Base-by-base conservation (phyloP, 2,329 filamentous ascomycete genomes). In the Thelonectria rubi region DNA sequence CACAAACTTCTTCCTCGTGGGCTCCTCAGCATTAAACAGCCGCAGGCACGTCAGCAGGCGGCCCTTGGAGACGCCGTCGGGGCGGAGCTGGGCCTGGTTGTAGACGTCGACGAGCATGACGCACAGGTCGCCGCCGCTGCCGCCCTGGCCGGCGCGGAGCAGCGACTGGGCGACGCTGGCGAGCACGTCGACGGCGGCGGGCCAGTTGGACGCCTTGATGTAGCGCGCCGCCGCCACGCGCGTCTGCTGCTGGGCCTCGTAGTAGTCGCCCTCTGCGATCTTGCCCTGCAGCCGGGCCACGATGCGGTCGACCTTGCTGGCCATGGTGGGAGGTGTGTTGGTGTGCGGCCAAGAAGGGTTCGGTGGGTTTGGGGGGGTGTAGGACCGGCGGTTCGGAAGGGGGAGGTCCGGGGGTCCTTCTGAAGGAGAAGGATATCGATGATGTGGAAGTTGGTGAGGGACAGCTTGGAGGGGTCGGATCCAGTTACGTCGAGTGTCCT, bases 231-330 rank as follows among this genome's bases (percentile, higher is more conserved):
- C 94, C 69, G 97, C 94, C 56, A 97, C 94, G 65, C 95, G 93
- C 68, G 97, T 92, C 82, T 99, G 95, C 79, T 99, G 95, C 80
- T 98, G 94, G 60, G 95, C 95, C 85, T 99, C 95, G 82, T 99
- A 99, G 84, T 88, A 97, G 76, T 95, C 90, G 73, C 94, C 94
- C 78, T 96, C 93, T 69, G 88, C 84, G 78, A 97, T 97, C 78
- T 93, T 94, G 78, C 91, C 84, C 80, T 94, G 91, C 76, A 97
- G 89, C 24, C 86, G 83, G 59, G 82, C 75, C 69, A 88, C 86
- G 76, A 88, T 88, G 47, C 76, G 75, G 45, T 79, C 76, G 68
- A 78, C 77, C 65, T 79, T 79, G 72, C 66, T 78, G 54, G 77
- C 75, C 77, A 79, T 79, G 61, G 40, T 67, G 60, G 61, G 46